Percentiles rank a stretch among this genome's conserved stretches.
Conservation (phyloP, 2,329 filamentous ascomycete species). For the Aspergillus sp. region DNA sequence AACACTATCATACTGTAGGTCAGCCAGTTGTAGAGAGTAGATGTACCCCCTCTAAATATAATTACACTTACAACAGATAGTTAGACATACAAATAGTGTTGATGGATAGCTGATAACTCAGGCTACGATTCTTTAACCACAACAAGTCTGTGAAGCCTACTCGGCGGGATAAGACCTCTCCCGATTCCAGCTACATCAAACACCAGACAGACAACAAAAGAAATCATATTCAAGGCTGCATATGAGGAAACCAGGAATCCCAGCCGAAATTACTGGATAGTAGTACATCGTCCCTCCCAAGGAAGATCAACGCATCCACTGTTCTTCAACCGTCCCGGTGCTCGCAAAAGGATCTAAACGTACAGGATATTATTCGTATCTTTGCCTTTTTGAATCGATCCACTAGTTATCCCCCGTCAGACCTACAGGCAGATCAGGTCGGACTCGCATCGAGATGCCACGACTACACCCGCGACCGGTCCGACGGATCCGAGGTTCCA, state of each 20-base stretch:
- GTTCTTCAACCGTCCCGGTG: conserved; percentile 27
- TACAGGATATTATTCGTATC: conserved; percentile 42
- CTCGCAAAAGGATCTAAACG: conserved; percentile 40
- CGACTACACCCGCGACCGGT: conserved; percentile 12
- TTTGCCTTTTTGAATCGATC: conserved; percentile 26
- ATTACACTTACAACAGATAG: no score
- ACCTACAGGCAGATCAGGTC: conserved; percentile 27
- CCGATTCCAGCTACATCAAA: no score
- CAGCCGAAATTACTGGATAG: conserved; percentile 22
- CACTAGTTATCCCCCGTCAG: conserved; percentile 23
- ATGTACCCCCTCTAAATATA: no score
- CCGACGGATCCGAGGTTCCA: conserved; percentile 18
- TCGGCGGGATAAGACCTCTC: no score
- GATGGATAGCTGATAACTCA: no score
- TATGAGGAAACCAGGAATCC: conserved; percentile 21
- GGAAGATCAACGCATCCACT: conserved; percentile 13
- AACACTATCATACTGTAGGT: no score
- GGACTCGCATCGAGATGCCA: conserved; percentile 20
- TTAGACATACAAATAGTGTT: no score
- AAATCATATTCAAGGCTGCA: conserved; percentile 32
- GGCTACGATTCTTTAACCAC: no score
- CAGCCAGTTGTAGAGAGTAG: no score
- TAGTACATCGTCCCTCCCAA: conserved; percentile 13
- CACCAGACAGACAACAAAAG: conserved; percentile 23
- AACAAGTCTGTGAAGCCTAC: no score